Conservation (phyloP, 2,329 filamentous ascomycete genomes). For the Curvularia spicifera region DNA sequence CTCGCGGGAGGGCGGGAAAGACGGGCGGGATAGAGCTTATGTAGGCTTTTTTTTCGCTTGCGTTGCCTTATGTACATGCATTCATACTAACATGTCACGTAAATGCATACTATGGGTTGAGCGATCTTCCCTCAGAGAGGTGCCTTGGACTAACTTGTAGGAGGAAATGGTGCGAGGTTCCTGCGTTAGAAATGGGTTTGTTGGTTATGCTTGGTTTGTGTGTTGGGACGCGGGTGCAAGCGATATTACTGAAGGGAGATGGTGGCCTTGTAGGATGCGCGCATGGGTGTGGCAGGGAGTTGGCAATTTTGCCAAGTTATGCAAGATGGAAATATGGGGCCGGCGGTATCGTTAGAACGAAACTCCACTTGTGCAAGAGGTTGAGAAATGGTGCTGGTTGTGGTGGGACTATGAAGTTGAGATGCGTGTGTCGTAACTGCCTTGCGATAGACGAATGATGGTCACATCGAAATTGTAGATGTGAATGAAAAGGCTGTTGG, state of each 20-base stretch:
- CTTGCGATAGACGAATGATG: not conserved
- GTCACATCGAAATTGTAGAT: not conserved
- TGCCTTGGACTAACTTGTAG: not conserved
- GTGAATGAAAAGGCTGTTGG: not conserved
- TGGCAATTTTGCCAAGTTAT: not conserved
- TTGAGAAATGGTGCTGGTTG: not conserved
- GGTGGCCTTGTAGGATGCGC: not conserved
- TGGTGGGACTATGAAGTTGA: not conserved
- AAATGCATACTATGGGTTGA: not conserved
- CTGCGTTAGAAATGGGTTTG: not conserved
- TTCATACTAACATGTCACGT: not conserved
- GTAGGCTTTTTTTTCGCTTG: too few relatives aligned
- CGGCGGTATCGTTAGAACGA: not conserved
- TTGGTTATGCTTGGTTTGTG: not conserved
- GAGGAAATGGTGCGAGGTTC: not conserved
- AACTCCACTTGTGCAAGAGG: not conserved
- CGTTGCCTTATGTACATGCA: too few relatives aligned
- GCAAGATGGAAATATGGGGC: not conserved
- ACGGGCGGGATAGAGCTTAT: too few relatives aligned
- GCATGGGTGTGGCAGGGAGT: not conserved
- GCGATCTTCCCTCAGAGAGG: not conserved
- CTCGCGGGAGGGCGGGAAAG: too few relatives aligned
- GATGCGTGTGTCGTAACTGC: not conserved
- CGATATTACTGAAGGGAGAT: not conserved
- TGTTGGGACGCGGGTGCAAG: not conserved